Percentiles rank a stretch among this genome's conserved stretches.
phyloP scores from a whole-genome alignment of 2,329 filamentous ascomycete species.

The Colletotrichum horii region DNA sequence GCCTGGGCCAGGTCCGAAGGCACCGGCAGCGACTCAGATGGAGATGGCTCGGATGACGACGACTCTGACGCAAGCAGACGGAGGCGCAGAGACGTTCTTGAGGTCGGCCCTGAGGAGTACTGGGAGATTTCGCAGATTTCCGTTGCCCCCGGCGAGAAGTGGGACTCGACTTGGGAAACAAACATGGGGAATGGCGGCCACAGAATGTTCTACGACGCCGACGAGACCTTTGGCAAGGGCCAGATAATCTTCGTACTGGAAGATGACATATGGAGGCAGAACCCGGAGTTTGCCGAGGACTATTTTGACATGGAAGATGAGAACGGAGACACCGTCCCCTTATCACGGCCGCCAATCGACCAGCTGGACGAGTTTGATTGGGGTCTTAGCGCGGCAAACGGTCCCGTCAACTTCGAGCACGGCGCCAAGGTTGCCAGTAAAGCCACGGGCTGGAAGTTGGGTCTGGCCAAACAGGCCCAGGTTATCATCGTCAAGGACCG shows the following conservation, averaged over 20 bases:
- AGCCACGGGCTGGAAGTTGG: background rate
- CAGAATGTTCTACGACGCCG: background rate
- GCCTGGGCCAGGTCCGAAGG: background rate
- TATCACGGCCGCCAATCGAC: background rate
- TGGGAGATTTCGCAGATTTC: background rate
- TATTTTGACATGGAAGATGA: background rate
- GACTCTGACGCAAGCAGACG: background rate
- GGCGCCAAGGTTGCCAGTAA: background rate
- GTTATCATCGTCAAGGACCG: background rate
- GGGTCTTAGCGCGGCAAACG: background rate
- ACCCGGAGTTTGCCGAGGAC: background rate
- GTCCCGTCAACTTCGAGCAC: background rate
- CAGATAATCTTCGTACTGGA: background rate
- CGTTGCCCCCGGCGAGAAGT: background rate
- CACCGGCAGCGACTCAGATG: background rate
- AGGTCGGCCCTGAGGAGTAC: background rate
- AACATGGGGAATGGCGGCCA: background rate
- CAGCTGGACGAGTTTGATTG: background rate
- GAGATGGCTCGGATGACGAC: background rate
- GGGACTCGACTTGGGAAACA: background rate
- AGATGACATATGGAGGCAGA: background rate
- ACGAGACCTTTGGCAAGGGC: background rate
- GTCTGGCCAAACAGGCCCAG: background rate
- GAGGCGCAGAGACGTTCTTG: background rate
- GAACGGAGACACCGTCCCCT: background rate